phyloP scores from a whole-genome alignment of 768 basidiomycete genomes.

The Filobasidium wieringae region DNA sequence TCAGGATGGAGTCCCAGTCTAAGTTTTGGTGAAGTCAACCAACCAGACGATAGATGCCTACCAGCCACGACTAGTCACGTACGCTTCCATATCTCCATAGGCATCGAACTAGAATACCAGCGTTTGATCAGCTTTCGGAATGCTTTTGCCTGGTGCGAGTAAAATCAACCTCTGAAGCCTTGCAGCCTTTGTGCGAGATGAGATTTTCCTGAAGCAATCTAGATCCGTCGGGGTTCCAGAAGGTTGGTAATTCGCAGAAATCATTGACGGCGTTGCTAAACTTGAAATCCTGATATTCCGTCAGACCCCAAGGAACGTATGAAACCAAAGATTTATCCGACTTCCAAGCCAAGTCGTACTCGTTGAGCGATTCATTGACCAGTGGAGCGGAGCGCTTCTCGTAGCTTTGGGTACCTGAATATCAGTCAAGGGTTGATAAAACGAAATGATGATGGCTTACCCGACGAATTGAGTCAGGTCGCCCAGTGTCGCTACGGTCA shows the following conservation, averaged over 20 bases:
- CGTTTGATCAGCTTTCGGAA: too few species aligned
- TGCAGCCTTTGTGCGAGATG: too few species aligned
- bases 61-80: too few species aligned
- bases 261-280: constrained; percentile 57
- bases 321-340: too few species aligned
- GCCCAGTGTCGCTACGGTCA: constrained; percentile 84
- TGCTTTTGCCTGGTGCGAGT: too few species aligned
- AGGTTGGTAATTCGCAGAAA: constrained; percentile 61
- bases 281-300: constrained; percentile 72
- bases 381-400: constrained; percentile 3
- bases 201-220: constrained; percentile 48
- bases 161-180: constrained; percentile 73
- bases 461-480: constrained; percentile 76
- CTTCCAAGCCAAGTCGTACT: constrained; percentile 67
- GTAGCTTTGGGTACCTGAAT: too few species aligned
- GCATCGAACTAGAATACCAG: too few species aligned
- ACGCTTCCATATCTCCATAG: constrained; percentile 93
- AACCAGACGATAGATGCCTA: too few species aligned
- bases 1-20: constrained; percentile 66
- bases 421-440: neutral
- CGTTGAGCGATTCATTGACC: constrained; percentile 43
- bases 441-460: constrained; percentile 42
- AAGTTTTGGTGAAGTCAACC: too few species aligned
- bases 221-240: constrained; percentile 68
- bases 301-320: constrained; percentile 75